Evolutionary conservation across 2,329 filamentous ascomycete species (phyloP).

Genomic region (Plectosphaerella plurivora): DNA sequence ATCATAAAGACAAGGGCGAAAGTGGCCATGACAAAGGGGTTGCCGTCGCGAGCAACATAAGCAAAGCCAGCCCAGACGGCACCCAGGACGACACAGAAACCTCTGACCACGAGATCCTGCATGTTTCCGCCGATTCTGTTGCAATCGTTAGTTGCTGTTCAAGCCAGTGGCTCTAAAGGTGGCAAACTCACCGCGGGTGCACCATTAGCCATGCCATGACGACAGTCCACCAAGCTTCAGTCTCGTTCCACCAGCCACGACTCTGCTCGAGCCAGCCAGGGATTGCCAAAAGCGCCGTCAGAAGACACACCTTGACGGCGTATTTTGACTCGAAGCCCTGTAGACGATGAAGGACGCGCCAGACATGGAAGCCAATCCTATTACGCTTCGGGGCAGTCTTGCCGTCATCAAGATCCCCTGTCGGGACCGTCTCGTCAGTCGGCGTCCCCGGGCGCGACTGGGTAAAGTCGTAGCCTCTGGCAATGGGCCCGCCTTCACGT

Average conservation of each 20-base stretch:
- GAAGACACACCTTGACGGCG: conserved; percentile 50
- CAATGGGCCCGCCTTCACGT: neutral
- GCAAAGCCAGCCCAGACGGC: conserved; percentile 51
- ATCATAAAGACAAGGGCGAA: conserved; percentile 54
- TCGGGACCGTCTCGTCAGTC: neutral
- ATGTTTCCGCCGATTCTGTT: conserved; percentile 47
- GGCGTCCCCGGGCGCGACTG: neutral
- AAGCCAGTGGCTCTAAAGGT: neutral
- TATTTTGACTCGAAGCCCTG: conserved; percentile 56
- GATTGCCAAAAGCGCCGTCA: conserved; percentile 46
- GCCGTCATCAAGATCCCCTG: conserved; percentile 15
- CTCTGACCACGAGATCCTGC: conserved; percentile 50
- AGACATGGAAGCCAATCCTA: conserved; percentile 40
- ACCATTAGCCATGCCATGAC: conserved; percentile 53
- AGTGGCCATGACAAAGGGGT: conserved; percentile 48
- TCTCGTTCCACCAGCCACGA: conserved; percentile 48
- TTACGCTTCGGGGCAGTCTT: conserved; percentile 22
- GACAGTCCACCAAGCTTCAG: conserved; percentile 56
- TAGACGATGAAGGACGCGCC: conserved; percentile 44
- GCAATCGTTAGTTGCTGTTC: neutral
- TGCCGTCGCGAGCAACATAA: conserved; percentile 45
- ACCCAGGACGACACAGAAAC: conserved; percentile 43
- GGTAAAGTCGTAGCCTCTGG: neutral
- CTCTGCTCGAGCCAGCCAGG: conserved; percentile 46
- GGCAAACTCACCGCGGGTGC: conserved; percentile 34